phyloP scores from a whole-genome alignment of 805 yeast genomes.

The Jamesozyma piceae region DNA sequence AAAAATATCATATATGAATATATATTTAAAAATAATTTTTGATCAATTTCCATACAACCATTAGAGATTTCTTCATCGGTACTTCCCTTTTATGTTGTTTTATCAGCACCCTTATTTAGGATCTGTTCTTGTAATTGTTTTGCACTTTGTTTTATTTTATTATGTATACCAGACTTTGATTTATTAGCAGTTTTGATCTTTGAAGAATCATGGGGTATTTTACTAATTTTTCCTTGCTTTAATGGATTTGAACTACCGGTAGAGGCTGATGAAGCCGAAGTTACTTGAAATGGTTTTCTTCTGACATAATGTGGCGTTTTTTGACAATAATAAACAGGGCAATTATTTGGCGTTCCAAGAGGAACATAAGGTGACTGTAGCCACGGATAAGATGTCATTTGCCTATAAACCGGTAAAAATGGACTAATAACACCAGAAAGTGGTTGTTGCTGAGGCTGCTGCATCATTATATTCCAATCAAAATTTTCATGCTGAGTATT shows the following conservation, averaged over 20 bases:
- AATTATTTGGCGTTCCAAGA: neutral
- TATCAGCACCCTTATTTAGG: neutral
- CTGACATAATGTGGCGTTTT: slow-evolving; percentile 5
- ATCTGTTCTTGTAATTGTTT: slow-evolving; percentile 5
- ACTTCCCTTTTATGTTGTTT: neutral
- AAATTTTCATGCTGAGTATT: slow-evolving; percentile 3
- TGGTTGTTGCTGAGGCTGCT: slow-evolving; percentile 5
- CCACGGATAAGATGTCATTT: slow-evolving; percentile 6
- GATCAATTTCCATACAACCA: no score
- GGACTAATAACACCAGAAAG: slow-evolving; percentile 1
- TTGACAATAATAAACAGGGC: slow-evolving; percentile 2
- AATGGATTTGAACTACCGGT: neutral
- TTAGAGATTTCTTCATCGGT: no score
- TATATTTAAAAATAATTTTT: neutral
- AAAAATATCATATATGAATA: neutral
- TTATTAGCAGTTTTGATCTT: neutral
- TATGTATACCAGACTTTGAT: neutral
- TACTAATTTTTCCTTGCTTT: slow-evolving; percentile 3
- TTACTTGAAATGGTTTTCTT: slow-evolving; percentile 5
- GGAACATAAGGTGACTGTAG: slow-evolving; percentile 6
- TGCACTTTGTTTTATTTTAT: slow-evolving; percentile 6
- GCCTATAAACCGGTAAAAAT: slow-evolving; percentile 5
- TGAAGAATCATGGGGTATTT: neutral
- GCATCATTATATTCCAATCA: slow-evolving; percentile 5
- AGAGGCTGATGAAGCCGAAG: neutral